Base-by-base conservation (phyloP, 208 protist genomes). In the Wallacemonas rigidus region DNA sequence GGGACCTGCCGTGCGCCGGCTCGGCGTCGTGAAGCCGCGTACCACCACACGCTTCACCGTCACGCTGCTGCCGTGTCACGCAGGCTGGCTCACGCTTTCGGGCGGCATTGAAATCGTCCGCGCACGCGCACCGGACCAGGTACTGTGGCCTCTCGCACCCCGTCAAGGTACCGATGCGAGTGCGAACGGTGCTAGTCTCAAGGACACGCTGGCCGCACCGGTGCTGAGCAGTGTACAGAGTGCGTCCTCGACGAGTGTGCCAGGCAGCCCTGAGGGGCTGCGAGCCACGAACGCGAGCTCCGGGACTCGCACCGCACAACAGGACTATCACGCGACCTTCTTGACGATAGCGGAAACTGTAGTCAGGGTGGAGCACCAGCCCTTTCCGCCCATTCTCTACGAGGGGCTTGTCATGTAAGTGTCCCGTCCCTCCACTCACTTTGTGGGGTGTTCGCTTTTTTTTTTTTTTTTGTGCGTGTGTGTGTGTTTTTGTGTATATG, bases 41-140 rank as follows among this genome's bases (percentile, higher is more conserved):
- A 73, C 79, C 26, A 56, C 48, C 2, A 17, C 83, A n/a, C 35
- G 5, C 36, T 92, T 87, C 44, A 54, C 72, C 43, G 57, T 95
- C 9, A 77, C 72, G 48, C 76, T 95, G 48, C 64, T 95, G 44
- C 87, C 90, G 41, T 95, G 90, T 85, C 77, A 77, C 40, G 38
- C 78, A 8, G 90, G 90, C 2, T 85, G 81, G 82, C 70, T 88
- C 5, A 14, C 39, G 48, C n/a, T 95, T 41, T 15, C 55, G 15
- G 76, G 76, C 1, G 87, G 82, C 0, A 39, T 95, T 11, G 83
- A 90, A 67, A 45, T 95, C 35, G 82, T 86, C 15, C 75, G 85
- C 17, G 77, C 85, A 38, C 75, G 62, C 39, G 68, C 40, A 43
- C 72, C 75, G 53, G 68, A 77, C 45, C 45, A 44, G 35, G 57